A percentile compares a stretch with the other conserved stretches of the same genome.
These are phyloP conservation scores for Geranium brycei DNA, from an alignment of 345 rosid species.

Conservation along the genomic window DNA sequence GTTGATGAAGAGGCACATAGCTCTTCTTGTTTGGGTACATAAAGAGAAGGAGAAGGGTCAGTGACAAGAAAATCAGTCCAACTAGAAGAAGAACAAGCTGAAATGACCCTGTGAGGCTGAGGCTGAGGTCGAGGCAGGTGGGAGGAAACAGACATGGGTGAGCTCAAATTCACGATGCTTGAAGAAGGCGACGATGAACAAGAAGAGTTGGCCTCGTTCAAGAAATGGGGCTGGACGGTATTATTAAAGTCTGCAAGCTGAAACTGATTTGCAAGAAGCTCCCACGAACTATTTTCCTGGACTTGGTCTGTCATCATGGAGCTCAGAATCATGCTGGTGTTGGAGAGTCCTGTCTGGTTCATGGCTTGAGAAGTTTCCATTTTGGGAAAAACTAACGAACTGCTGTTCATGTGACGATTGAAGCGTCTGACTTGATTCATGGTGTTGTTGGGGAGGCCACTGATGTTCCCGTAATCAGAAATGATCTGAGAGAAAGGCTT, in stretches of 20 bases:
- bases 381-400: not conserved
- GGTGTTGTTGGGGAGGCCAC: slow-evolving; percentile 35
- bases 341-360: not conserved
- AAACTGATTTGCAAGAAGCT: not conserved
- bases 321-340: not conserved
- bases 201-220: not conserved
- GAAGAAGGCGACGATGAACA: not conserved
- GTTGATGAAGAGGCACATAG: not conserved
- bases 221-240: not conserved
- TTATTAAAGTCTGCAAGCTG: not conserved
- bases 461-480: slow-evolving; percentile 75
- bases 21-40: not conserved
- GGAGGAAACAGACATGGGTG: not conserved
- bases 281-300: not conserved
- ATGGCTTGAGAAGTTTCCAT: not conserved
- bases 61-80: not conserved
- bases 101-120: not conserved
- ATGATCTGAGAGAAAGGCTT: slow-evolving; percentile 82
- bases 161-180: not conserved
- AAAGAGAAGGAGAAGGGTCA: not conserved
- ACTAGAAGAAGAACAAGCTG: not conserved
- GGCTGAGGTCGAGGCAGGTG: not conserved
- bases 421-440: slow-evolving; percentile 30
- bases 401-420: slow-evolving; percentile 19
- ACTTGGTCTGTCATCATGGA: not conserved